Percentiles rank a stretch among this genome's conserved stretches.
These are phyloP conservation scores for Emergomyces orientalis DNA, from an alignment of 2,329 filamentous ascomycete species.

Conservation along the genomic window DNA sequence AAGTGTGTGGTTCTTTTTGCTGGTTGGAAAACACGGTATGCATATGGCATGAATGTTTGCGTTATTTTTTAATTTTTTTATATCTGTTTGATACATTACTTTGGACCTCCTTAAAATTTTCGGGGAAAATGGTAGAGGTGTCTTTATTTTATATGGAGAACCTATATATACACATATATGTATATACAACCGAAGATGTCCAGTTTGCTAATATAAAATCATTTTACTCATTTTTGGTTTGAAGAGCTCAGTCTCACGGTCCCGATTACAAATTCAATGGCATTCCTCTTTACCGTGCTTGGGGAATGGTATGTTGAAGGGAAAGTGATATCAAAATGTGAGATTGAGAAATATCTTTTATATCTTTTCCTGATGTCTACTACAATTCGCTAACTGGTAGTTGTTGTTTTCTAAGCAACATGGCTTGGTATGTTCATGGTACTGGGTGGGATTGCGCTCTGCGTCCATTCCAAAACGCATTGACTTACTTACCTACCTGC, in stretches of 20 bases:
- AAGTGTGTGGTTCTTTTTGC: constrained; percentile 90
- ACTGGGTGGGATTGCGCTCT: constrained; percentile 69
- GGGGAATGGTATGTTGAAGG: constrained; percentile 92
- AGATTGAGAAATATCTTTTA: constrained; percentile 18
- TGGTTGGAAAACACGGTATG: constrained; percentile 85
- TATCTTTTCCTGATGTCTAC: background rate
- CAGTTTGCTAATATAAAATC: background rate
- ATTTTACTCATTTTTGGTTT: background rate
- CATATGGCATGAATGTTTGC: too few species aligned
- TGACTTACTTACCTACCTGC: background rate
- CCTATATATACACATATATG: background rate
- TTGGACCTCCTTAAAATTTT: too few species aligned
- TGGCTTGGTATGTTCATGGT: constrained; percentile 75
- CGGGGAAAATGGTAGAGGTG: too few species aligned
- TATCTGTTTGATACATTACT: too few species aligned
- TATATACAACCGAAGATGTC: background rate
- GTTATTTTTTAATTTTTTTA: too few species aligned
- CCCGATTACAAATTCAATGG: constrained; percentile 86
- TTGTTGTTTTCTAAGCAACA: constrained; percentile 50
- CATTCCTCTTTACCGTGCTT: constrained; percentile 90
- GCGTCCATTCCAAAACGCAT: constrained; percentile 52
- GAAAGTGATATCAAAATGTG: constrained; percentile 78
- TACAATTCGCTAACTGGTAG: constrained; percentile 2
- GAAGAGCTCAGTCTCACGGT: constrained; percentile 85
- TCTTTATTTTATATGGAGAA: too few species aligned